Evolutionary conservation across 495 filamentous ascomycete genomes (phyloP).

Genomic region (Parmelia sp.): DNA sequence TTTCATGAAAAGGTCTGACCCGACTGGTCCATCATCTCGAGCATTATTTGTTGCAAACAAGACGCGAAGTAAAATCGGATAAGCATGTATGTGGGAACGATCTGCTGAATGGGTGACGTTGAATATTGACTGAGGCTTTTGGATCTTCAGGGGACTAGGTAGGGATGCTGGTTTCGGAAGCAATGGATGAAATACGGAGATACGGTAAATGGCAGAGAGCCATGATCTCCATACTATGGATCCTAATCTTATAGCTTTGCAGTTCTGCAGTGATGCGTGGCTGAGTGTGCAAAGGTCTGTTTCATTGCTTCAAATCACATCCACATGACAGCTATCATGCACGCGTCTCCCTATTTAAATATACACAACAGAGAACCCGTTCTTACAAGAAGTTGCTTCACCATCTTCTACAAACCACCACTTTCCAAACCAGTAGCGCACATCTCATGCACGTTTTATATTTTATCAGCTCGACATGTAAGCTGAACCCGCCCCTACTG

Average conservation of each 20-base stretch:
- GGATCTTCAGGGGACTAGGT: no score
- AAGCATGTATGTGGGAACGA: not conserved
- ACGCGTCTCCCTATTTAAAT: slow-evolving; percentile 5
- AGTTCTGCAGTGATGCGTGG: not conserved
- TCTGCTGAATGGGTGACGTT: not conserved
- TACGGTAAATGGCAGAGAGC: not conserved
- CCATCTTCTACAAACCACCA: slow-evolving; percentile 10
- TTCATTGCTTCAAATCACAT: slow-evolving; percentile 1
- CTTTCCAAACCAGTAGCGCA: slow-evolving; percentile 1
- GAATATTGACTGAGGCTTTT: not conserved
- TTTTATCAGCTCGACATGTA: slow-evolving; percentile 8
- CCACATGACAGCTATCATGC: slow-evolving; percentile 3
- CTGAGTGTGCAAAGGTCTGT: not conserved
- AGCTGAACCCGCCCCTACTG: slow-evolving; percentile 6
- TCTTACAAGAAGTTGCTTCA: slow-evolving; percentile 4
- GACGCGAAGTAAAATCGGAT: not conserved
- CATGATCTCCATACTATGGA: not conserved
- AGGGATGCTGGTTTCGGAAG: not conserved
- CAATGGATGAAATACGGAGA: not conserved
- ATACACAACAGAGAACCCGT: slow-evolving; percentile 11
- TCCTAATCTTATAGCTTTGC: not conserved
- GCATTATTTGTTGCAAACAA: not conserved
- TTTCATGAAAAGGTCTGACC: not conserved
- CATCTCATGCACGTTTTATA: not conserved
- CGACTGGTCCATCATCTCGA: not conserved